Conservation (phyloP, 169 alveolate species). For the Eimeria praecox region DNA sequence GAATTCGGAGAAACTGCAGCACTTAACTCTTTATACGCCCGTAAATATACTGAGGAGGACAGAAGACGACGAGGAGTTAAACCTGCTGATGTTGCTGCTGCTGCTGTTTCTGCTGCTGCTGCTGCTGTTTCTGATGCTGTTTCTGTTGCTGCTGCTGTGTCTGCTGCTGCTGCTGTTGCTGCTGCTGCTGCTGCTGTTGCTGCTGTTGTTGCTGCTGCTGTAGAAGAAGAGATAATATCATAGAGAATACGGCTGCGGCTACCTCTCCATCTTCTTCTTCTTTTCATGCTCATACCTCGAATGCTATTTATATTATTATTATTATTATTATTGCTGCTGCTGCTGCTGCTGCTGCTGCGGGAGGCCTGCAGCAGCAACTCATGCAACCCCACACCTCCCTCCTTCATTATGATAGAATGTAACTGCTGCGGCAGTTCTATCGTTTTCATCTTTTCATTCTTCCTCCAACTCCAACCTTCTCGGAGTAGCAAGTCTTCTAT, state of each 20-base stretch:
- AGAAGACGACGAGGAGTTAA: not conserved
- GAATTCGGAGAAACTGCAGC: slow-evolving; percentile 37
- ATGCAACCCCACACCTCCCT: slow-evolving; percentile 37
- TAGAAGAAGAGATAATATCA: too few species aligned
- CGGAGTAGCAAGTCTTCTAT: not conserved
- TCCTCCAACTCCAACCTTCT: not conserved
- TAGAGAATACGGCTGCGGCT: too few species aligned
- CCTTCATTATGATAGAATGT: not conserved
- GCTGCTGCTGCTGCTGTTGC: not conserved
- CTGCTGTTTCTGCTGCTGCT: not conserved
- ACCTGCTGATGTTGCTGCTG: not conserved
- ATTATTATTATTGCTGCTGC: too few species aligned
- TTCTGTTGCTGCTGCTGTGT: not conserved
- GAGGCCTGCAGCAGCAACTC: slow-evolving; percentile 19
- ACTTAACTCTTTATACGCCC: not conserved
- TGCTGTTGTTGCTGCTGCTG: not conserved
- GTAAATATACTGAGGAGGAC: not conserved
- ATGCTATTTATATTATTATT: too few species aligned
- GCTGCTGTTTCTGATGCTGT: slow-evolving; percentile 14
- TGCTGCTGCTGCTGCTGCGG: not conserved
- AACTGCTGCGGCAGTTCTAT: not conserved
- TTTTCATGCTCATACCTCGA: too few species aligned
- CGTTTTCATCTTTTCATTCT: not conserved
- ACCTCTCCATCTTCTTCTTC: not conserved
- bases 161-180: not conserved